These are phyloP conservation scores for Cercis canadensis DNA, from an alignment of 306 rosid species.

Conservation along the genomic window DNA sequence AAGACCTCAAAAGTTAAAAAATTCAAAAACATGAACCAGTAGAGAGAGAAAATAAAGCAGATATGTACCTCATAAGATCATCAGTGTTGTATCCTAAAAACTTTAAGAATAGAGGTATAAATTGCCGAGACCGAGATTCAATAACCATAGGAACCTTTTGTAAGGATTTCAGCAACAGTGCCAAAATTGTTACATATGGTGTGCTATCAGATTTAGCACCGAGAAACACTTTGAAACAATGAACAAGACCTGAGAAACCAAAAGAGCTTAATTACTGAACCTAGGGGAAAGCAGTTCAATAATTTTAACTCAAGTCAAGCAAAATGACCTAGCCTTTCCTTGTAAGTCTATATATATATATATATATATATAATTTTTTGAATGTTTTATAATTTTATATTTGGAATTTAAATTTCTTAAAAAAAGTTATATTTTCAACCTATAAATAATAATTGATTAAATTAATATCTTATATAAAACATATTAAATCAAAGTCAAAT, in stretches of 20 bases:
- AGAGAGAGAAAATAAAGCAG: conserved; percentile 30
- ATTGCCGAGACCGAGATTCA: conserved; percentile 67
- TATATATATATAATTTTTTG: too few relatives aligned
- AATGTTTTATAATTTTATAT: too few relatives aligned
- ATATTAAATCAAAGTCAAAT: conserved; percentile 22
- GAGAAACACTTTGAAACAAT: conserved; percentile 55
- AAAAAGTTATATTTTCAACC: too few relatives aligned
- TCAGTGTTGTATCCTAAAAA: conserved; percentile 74
- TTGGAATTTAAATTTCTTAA: too few relatives aligned
- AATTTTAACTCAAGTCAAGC: conserved; percentile 15
- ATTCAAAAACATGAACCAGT: conserved; percentile 5
- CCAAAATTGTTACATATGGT: conserved; percentile 60
- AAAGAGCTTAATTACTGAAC: conserved; percentile 40
- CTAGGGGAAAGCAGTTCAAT: conserved; percentile 4
- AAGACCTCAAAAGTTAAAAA: conserved; percentile 20
- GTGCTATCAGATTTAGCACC: conserved; percentile 63
- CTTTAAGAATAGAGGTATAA: conserved; percentile 71
- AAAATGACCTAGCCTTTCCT: neutral
- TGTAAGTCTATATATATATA: too few relatives aligned
- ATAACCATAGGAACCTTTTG: conserved; percentile 67
- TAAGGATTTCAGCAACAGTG: conserved; percentile 74
- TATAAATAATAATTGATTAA: neutral
- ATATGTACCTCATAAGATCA: conserved; percentile 59
- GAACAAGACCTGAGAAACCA: conserved; percentile 66
- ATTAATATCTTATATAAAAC: conserved; percentile 1